Evolutionary conservation across 495 filamentous ascomycete species (phyloP).

Genomic region (Hyaloscypha variabilis): DNA sequence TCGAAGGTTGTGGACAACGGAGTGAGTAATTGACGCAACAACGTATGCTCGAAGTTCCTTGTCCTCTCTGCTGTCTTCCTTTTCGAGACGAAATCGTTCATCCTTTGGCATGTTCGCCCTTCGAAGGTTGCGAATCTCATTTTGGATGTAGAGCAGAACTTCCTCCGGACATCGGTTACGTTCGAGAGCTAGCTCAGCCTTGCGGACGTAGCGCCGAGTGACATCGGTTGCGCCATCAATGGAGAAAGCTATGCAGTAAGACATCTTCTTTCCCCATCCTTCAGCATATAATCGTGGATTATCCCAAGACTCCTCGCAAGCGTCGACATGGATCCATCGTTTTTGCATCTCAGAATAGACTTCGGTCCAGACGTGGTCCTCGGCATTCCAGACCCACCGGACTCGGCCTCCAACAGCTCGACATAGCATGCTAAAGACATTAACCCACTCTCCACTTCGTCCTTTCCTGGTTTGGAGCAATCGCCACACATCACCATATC

Average conservation of each 20-base stretch:
- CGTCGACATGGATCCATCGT: conserved; percentile 96
- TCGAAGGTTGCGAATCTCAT: conserved; percentile 84
- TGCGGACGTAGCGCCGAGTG: conserved; percentile 92
- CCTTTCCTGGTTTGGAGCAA: conserved; percentile 83
- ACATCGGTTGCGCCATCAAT: conserved; percentile 95
- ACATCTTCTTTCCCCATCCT: conserved; percentile 93
- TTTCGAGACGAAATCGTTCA: conserved; percentile 77
- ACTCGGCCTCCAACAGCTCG: conserved; percentile 88
- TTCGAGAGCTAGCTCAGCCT: conserved; percentile 68
- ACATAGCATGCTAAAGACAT: conserved; percentile 99
- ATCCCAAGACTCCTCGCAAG: conserved; percentile 94
- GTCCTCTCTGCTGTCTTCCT: conserved; percentile 88
- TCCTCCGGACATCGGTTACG: conserved; percentile 81
- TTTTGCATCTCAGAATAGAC: conserved; percentile 93
- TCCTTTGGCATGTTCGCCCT: conserved; percentile 79
- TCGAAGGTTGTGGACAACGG: conserved; percentile 38
- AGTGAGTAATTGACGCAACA: conserved; percentile 68
- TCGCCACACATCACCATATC: conserved; percentile 96
- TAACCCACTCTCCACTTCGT: conserved; percentile 93
- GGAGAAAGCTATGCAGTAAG: conserved; percentile 96
- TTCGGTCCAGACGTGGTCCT: conserved; percentile 98
- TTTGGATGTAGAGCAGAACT: conserved; percentile 82
- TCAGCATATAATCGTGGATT: conserved; percentile 91
- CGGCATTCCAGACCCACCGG: conserved; percentile 97
- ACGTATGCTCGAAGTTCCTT: conserved; percentile 78